Evolutionary conservation across 2,329 filamentous ascomycete genomes (phyloP), one percentile per base, ranked within the genome.

Genomic region (Hypoxylon sp.): DNA sequence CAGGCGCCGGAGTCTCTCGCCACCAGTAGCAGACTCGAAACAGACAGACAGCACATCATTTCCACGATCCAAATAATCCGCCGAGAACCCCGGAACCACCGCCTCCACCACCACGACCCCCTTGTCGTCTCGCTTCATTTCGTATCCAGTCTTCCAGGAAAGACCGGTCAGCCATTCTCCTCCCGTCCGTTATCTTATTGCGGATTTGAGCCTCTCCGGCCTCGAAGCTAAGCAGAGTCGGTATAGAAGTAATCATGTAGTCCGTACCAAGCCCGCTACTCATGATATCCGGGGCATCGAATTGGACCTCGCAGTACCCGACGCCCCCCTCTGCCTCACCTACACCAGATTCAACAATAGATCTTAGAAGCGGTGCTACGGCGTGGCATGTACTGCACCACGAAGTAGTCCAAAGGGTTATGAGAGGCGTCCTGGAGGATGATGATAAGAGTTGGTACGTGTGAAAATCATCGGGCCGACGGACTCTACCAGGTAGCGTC

Each of bases 341-440:
- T 2, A 86, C 80, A 54, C 85, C 85, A 2, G 80, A 80, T 72
- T 82, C 80, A 50, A 90, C 76, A 32, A 89, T 80, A 10, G 81
- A 79, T 11, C 75, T 75, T 5, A 89, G 56, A 10, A 88, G 76
- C 3, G 87, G 87, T 3, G 79, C 78, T 24, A 89, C 81, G 32
- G 78, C 75, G 50, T 80, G 82, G 76, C 88, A 89, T 15, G 86
- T 85, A 3, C 83, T 78, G 75, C 88, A 89, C 80, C 84, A 89
- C 6, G 85, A 86, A 0, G 87, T 82, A 0, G 87, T 88, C 88
- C 87, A 90, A 44, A 89, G 79, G 1, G 87, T 89, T 61, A 90
- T 74, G n/a, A 89, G 83, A 2, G 88, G 87, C 2, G 79, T 83
- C 47, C 84, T 81, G 5, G 86, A 80, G 5, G 86, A 86, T 2